These are phyloP conservation scores for Sporisorium iseilematis-ciliati DNA, from an alignment of 1,284 basidiomycete species.

Conservation along the genomic window DNA sequence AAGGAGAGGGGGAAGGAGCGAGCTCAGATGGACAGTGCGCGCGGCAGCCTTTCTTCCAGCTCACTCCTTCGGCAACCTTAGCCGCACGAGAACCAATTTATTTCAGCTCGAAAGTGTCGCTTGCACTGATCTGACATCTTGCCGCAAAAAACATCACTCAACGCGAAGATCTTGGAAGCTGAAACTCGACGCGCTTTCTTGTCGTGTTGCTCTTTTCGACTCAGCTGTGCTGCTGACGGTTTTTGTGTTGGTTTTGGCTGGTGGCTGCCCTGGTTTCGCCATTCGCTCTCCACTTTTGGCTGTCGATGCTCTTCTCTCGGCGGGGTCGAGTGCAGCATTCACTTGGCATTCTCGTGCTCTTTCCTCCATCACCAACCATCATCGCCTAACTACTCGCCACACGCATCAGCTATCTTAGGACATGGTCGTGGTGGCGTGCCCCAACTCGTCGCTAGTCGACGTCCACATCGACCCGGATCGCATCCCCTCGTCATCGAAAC, in stretches of 20 bases:
- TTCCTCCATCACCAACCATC: not conserved
- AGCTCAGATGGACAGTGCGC: constrained; percentile 48
- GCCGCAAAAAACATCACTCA: constrained; percentile 5
- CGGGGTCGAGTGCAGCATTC: too few relatives aligned
- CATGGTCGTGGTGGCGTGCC: constrained; percentile 50
- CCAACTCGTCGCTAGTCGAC: constrained; percentile 40
- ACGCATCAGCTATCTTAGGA: not conserved
- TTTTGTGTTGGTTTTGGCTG: too few relatives aligned
- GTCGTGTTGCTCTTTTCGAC: constrained; percentile 15
- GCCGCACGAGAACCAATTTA: constrained; percentile 18
- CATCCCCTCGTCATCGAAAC: constrained; percentile 16
- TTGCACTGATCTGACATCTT: not conserved
- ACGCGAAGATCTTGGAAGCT: constrained; percentile 19
- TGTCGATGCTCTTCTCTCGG: too few relatives aligned
- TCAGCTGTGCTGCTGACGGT: not conserved
- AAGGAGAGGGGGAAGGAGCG: not conserved
- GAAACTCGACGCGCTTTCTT: constrained; percentile 25
- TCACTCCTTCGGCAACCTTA: not conserved
- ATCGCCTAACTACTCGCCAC: not conserved
- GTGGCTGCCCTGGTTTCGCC: too few relatives aligned
- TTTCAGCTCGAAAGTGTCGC: not conserved
- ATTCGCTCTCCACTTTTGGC: not conserved
- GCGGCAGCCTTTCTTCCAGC: constrained; percentile 1
- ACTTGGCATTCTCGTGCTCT: not conserved
- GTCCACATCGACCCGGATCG: constrained; percentile 36